phyloP scores from a whole-genome alignment of 805 yeast species.

The Grigorovia humatica region DNA sequence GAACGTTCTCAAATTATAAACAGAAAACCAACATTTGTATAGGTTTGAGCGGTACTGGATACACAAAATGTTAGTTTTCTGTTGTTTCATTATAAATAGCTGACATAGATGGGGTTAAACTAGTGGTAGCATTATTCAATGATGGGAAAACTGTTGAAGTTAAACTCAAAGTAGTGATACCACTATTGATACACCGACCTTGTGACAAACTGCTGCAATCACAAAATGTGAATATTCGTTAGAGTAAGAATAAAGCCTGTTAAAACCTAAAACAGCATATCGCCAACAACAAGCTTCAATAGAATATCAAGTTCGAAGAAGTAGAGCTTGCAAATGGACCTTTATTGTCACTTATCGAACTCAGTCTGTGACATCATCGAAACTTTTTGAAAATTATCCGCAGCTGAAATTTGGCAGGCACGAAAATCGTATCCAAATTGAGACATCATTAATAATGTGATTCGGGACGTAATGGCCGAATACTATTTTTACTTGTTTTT shows the following conservation, averaged over 20 bases:
- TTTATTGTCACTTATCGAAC: too few relatives aligned
- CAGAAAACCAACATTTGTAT: conserved; percentile 35
- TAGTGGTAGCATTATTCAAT: conserved; percentile 25
- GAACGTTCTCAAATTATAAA: conserved; percentile 38
- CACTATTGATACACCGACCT: conserved; percentile 28
- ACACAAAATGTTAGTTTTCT: neutral
- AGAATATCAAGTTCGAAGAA: too few relatives aligned
- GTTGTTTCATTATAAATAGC: conserved; percentile 25
- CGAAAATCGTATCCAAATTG: too few relatives aligned
- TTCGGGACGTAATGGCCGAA: too few relatives aligned
- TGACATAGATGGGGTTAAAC: neutral
- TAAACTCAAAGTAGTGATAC: conserved; percentile 23
- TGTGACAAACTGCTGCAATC: conserved; percentile 29
- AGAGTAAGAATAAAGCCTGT: neutral
- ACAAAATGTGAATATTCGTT: conserved; percentile 25
- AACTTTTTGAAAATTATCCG: too few relatives aligned
- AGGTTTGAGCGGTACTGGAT: conserved; percentile 25
- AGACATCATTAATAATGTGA: too few relatives aligned
- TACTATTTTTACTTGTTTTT: too few relatives aligned
- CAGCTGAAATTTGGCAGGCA: too few relatives aligned
- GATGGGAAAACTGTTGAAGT: conserved; percentile 26
- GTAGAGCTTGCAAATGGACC: too few relatives aligned
- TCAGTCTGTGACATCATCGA: too few relatives aligned
- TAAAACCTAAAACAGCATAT: too few relatives aligned
- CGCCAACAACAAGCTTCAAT: too few relatives aligned